Percentiles rank a stretch among this genome's conserved stretches.
Evolutionary conservation across 2,329 filamentous ascomycete species (phyloP).

Genomic region (Talaromyces sp.): DNA sequence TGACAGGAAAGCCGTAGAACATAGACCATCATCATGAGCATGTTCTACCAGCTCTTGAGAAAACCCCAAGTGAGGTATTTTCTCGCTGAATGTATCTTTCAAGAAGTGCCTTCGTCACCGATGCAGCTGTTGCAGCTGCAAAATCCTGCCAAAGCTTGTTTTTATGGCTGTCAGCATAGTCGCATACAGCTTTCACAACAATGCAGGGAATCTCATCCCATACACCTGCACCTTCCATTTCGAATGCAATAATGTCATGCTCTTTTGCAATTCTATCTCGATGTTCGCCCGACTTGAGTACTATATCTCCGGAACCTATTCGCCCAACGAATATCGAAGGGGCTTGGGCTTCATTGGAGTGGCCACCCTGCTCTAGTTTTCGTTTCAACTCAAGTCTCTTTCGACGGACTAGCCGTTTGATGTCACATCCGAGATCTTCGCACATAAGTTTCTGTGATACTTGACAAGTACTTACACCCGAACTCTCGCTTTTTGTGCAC

Average conservation of each 20-base stretch:
- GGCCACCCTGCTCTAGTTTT: background rate
- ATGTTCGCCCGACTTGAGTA: conserved; percentile 25
- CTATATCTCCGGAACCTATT: conserved; percentile 15
- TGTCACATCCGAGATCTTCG: background rate
- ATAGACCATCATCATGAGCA: no score
- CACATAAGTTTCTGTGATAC: background rate
- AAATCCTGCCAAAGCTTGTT: background rate
- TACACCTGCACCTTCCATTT: conserved; percentile 18
- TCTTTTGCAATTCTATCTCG: conserved; percentile 31
- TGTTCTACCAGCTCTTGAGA: no score
- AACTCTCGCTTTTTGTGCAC: background rate
- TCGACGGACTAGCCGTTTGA: background rate
- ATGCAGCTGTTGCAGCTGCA: conserved; percentile 13
- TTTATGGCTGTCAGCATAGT: conserved; percentile 18
- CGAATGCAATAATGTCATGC: conserved; percentile 14
- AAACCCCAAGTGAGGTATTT: no score
- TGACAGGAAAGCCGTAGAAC: no score
- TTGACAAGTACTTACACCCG: background rate
- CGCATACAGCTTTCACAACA: conserved; percentile 15
- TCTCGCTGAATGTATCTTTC: background rate
- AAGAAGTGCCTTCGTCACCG: conserved; percentile 13
- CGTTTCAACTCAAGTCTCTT: background rate
- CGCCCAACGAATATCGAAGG: conserved; percentile 3
- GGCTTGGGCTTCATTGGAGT: background rate
- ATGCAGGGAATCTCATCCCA: conserved; percentile 13